phyloP scores from a whole-genome alignment of 164 flowering plant species.

The Kingdonia uniflora region DNA sequence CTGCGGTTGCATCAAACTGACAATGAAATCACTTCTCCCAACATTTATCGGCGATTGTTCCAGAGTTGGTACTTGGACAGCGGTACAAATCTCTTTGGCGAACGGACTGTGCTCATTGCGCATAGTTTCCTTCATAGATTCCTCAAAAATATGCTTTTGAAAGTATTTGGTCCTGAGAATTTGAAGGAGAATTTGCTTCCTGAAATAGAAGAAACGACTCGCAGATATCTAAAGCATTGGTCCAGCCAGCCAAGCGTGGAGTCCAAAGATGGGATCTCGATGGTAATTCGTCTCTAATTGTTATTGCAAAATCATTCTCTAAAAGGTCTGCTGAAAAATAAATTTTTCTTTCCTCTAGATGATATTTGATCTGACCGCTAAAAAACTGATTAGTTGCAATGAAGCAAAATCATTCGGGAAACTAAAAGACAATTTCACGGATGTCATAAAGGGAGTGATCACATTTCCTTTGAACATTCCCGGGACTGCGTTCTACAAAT shows the following conservation, averaged over 20 bases:
- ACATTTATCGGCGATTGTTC: conserved; percentile 19
- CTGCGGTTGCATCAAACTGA: conserved; percentile 22
- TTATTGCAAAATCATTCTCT: neutral
- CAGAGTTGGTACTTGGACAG: conserved; percentile 24
- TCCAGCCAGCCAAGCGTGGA: conserved; percentile 10
- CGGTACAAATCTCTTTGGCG: conserved; percentile 16
- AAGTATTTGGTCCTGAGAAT: conserved; percentile 20
- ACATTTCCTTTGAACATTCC: conserved; percentile 29
- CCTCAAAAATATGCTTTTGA: conserved; percentile 18
- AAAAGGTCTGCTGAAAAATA: neutral
- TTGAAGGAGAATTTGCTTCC: conserved; percentile 18
- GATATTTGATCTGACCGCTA: conserved; percentile 20
- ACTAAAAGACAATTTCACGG: conserved; percentile 17
- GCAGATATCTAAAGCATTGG: conserved; percentile 12
- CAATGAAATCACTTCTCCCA: conserved; percentile 16
- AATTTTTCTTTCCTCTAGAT: conserved; percentile 14
- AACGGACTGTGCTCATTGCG: conserved; percentile 11
- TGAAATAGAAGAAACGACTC: conserved; percentile 14
- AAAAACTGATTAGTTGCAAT: conserved; percentile 21
- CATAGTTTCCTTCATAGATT: conserved; percentile 22
- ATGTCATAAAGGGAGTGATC: conserved; percentile 21
- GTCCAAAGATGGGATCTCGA: conserved; percentile 17
- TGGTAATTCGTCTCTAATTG: conserved; percentile 6
- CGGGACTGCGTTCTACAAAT: conserved; percentile 25
- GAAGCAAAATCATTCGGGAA: conserved; percentile 10